Percentiles rank a stretch among this genome's conserved stretches.
Evolutionary conservation across 306 rosid genomes (phyloP).

Genomic region (Castanea sativa): DNA sequence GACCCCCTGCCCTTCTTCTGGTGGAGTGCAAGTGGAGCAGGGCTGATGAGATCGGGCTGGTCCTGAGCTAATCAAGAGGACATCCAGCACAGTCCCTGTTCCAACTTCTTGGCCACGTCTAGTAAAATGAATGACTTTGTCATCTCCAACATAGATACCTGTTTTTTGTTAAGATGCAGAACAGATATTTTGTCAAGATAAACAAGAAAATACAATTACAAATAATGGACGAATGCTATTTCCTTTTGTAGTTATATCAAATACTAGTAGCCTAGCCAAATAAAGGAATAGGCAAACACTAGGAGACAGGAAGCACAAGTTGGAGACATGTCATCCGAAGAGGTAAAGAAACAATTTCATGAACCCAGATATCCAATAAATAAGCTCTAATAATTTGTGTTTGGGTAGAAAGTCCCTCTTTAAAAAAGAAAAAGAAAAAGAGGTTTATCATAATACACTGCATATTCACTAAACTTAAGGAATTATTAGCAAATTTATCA

Average conservation of each 20-base stretch:
- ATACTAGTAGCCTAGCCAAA: slow-evolving; percentile 9
- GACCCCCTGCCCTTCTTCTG: slow-evolving; percentile 57
- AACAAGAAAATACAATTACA: background rate
- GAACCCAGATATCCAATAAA: background rate
- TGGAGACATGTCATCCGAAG: background rate
- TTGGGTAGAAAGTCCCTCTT: background rate
- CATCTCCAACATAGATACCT: slow-evolving; percentile 81
- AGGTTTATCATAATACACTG: background rate
- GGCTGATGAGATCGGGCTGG: slow-evolving; percentile 45
- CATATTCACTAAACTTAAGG: background rate
- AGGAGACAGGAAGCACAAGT: background rate
- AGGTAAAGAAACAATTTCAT: background rate
- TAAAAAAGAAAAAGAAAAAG: background rate
- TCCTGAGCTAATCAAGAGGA: slow-evolving; percentile 71
- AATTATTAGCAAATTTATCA: background rate
- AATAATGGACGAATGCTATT: background rate
- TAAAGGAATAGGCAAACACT: background rate
- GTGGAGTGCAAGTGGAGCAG: slow-evolving; percentile 55
- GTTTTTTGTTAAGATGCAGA: slow-evolving; percentile 10
- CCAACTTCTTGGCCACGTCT: slow-evolving; percentile 96
- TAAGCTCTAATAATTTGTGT: background rate
- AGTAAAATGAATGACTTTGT: slow-evolving; percentile 84
- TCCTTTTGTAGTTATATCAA: background rate
- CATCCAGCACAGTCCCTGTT: slow-evolving; percentile 82
- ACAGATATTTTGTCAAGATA: slow-evolving; percentile 1